A percentile compares a stretch with the other conserved stretches of the same genome.
phyloP scores from a whole-genome alignment of 108 stramenopile genomes.

The Nannochloropsis salina region DNA sequence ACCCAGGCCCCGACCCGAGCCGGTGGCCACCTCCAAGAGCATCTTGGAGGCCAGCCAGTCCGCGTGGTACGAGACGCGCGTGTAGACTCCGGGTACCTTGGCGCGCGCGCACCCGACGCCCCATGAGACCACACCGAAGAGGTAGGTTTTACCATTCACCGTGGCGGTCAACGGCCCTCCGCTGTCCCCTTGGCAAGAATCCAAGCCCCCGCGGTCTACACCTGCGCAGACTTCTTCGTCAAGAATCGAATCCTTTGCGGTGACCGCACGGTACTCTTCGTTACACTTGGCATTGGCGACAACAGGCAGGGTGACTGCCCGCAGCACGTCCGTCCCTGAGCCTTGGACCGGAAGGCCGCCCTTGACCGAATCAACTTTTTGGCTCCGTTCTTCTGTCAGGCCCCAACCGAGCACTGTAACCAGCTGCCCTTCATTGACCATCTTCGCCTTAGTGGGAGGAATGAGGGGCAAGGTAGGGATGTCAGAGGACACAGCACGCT shows the following conservation, averaged over 20 bases:
- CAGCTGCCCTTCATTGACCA: background rate
- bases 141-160: background rate
- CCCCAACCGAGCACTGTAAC: background rate
- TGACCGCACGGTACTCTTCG: background rate
- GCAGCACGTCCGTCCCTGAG: background rate
- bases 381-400: background rate
- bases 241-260: background rate
- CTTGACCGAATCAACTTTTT: background rate
- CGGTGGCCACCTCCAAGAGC: background rate
- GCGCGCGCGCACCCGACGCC: background rate
- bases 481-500: background rate
- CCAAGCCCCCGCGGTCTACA: background rate
- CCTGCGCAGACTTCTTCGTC: slow-evolving; percentile 19
- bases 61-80: background rate
- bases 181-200: background rate
- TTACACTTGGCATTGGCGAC: background rate
- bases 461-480: background rate
- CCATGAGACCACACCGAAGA: background rate
- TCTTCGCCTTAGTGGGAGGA: background rate
- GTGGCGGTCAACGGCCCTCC: background rate
- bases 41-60: slow-evolving; percentile 1
- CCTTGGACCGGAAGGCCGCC: background rate
- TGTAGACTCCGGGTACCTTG: background rate
- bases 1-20: background rate
- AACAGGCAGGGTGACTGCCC: background rate